These are phyloP conservation scores for Phoenix roebelenii DNA, from an alignment of 176 grass and related monocot species.

Conservation along the genomic window DNA sequence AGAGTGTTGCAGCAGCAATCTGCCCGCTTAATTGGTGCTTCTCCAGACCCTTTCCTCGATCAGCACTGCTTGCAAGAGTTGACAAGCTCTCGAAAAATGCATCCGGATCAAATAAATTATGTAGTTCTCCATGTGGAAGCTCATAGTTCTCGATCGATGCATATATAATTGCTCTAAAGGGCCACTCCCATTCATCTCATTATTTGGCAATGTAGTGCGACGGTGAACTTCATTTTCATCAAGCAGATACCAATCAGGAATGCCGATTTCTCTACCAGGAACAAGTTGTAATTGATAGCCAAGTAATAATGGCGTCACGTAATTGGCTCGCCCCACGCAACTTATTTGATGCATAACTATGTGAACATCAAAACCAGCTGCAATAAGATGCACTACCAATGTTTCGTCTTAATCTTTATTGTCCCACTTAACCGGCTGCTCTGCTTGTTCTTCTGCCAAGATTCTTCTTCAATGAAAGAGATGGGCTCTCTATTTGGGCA, in stretches of 20 bases:
- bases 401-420: too few relatives aligned
- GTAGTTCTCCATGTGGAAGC: constrained; percentile 73
- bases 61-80: constrained; percentile 37
- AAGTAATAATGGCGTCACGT: constrained; percentile 81
- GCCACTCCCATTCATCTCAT: constrained; percentile 31
- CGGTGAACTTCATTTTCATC: constrained; percentile 78
- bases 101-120: constrained; percentile 72
- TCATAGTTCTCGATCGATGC: constrained; percentile 65
- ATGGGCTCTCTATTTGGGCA: too few relatives aligned
- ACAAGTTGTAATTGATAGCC: constrained; percentile 88
- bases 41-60: constrained; percentile 40
- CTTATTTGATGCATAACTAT: constrained; percentile 9
- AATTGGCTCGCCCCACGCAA: constrained; percentile 72
- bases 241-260: constrained; percentile 92
- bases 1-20: constrained; percentile 67
- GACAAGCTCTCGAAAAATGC: constrained; percentile 84
- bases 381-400: too few relatives aligned
- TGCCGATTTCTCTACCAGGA: constrained; percentile 67
- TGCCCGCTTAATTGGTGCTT: constrained; percentile 65
- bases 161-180: constrained; percentile 43
- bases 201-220: constrained; percentile 20
- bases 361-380: too few relatives aligned
- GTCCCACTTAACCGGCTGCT: too few relatives aligned
- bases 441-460: too few relatives aligned
- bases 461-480: too few relatives aligned